These are phyloP conservation scores for Linnemannia schmuckeri DNA, from an alignment of 192 early-diverging fungal species.

Conservation along the genomic window DNA sequence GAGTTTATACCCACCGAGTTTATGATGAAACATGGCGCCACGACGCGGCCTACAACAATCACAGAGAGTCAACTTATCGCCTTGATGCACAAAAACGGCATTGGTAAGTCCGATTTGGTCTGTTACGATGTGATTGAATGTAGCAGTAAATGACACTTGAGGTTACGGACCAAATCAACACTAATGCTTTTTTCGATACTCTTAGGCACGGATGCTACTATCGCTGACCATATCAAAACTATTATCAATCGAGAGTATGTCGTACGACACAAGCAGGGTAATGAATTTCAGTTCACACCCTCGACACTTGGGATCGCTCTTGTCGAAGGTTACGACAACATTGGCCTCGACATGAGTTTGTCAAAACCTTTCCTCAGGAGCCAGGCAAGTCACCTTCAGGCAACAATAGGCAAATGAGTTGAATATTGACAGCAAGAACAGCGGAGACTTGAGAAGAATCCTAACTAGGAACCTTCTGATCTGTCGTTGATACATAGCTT, in stretches of 20 bases:
- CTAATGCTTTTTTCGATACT: not conserved
- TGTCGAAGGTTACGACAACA: slow-evolving; percentile 87
- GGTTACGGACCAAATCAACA: not conserved
- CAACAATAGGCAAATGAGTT: not conserved
- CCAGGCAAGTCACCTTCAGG: slow-evolving; percentile 59
- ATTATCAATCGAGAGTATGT: slow-evolving; percentile 91
- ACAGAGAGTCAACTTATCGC: slow-evolving; percentile 90
- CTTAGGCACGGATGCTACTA: slow-evolving; percentile 95
- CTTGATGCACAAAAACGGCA: slow-evolving; percentile 93
- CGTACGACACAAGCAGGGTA: slow-evolving; percentile 66
- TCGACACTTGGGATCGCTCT: slow-evolving; percentile 90
- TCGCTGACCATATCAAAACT: slow-evolving; percentile 95
- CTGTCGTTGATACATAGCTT: slow-evolving; percentile 60
- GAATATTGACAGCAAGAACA: not conserved
- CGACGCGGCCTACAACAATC: slow-evolving; percentile 80
- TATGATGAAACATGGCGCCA: slow-evolving; percentile 75
- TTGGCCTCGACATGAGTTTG: slow-evolving; percentile 89
- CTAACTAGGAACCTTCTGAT: not conserved
- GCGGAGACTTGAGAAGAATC: too few relatives aligned
- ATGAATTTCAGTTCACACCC: slow-evolving; percentile 71
- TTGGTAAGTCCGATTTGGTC: slow-evolving; percentile 68
- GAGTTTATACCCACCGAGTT: slow-evolving; percentile 75
- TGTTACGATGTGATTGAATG: too few relatives aligned
- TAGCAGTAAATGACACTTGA: not conserved
- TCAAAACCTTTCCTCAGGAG: slow-evolving; percentile 90